Evolutionary conservation across 176 grass and related monocot species (phyloP), one percentile per base, ranked within the genome.

Genomic region (Areca catechu): DNA sequence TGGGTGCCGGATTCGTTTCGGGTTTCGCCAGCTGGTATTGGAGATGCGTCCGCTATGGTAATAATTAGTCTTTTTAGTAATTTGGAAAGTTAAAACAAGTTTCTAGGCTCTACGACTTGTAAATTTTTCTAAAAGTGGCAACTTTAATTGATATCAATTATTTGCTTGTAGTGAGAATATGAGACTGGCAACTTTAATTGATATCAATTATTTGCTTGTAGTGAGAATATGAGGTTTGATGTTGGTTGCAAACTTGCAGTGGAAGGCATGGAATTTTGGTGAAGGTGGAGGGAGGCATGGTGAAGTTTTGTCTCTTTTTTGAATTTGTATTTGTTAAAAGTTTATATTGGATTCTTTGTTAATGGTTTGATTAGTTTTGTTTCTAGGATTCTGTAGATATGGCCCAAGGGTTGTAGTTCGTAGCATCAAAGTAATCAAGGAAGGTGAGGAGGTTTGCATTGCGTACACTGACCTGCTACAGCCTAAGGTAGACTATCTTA

Each of bases 391-490:
- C 20, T 68, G 48, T 59, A 78, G 73, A 63, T 85, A 79, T 66
- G 75, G 83, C 14, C 91, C 92, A 25, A 88, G 80, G 82, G 60
- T 85, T 63, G 53, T 76, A 70, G 71, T 97, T 54, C 86, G 86
- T 22, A 88, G 86, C 61, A 82, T 34, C 23, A 90, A 82, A 66
- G 71, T 77, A 82, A 88, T 91, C 73, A 72, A 73, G 16, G 82
- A 80, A 66, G 83, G 71, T 0, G 78, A 91, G 63, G 83, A 97
- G 71, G 65, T 97, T 72, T 97, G 69, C 69, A 75, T 97, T 60
- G 70, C 92, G 59, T 97, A 91, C 76, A 73, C 82, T 49, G 92
- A 88, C 74, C 62, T 91, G 58, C 80, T 88, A 57, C 86, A 91
- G 68, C 74, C 83, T 20, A 88, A 78, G 86, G 92, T 90, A 84